These are phyloP conservation scores for Dillenia turbinata DNA, from an alignment of 164 flowering plant species.

Conservation along the genomic window DNA sequence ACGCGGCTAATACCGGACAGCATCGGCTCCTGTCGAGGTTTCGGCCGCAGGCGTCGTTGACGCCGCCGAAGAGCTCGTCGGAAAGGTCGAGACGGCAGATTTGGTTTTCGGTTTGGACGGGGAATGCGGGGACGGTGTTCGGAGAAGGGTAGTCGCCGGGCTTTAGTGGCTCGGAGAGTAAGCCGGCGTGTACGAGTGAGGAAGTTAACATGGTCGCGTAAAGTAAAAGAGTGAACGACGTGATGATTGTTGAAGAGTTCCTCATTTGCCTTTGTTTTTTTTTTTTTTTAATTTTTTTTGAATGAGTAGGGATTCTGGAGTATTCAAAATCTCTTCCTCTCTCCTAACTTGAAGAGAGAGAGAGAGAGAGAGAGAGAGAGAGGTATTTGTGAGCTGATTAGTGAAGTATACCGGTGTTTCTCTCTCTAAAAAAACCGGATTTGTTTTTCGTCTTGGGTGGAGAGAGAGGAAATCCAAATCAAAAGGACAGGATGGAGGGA, in stretches of 20 bases:
- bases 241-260: background rate
- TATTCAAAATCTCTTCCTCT: background rate
- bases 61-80: constrained; percentile 95
- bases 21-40: constrained; percentile 95
- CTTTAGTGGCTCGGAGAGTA: constrained; percentile 42
- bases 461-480: too few relatives aligned
- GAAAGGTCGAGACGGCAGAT: constrained; percentile 88
- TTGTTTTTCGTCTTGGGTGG: too few relatives aligned
- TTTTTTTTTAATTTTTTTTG: background rate
- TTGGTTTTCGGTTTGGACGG: constrained; percentile 60
- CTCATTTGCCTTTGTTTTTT: background rate
- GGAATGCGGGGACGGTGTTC: constrained; percentile 82
- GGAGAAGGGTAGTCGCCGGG: constrained; percentile 44
- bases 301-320: background rate
- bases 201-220: background rate
- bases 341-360: too few relatives aligned
- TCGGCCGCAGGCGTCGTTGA: constrained; percentile 66
- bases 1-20: constrained; percentile 96
- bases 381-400: too few relatives aligned
- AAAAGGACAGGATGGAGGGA: too few relatives aligned
- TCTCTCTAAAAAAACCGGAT: too few relatives aligned
- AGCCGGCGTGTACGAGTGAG: constrained; percentile 17
- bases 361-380: too few relatives aligned
- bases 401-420: too few relatives aligned
- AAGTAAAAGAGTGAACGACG: background rate